phyloP scores from a whole-genome alignment of 2,329 filamentous ascomycete species.

The Trichoderma pleuroti region DNA sequence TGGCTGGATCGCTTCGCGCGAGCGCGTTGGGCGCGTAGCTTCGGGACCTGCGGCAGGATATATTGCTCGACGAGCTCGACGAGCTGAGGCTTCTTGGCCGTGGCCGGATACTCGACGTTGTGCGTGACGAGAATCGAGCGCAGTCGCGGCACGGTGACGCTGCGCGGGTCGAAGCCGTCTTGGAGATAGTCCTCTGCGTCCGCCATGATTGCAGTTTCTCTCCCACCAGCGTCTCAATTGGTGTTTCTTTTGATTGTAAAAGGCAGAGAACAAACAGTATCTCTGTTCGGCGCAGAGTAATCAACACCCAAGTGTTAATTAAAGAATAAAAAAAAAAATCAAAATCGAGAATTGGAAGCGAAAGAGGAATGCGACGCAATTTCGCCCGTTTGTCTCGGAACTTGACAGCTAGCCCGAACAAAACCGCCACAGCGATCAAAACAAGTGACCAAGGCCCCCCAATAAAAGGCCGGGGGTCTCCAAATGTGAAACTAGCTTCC shows the following conservation, averaged over 20 bases:
- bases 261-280: background rate
- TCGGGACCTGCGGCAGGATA: constrained; percentile 72
- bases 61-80: constrained; percentile 78
- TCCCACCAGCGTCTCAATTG: background rate
- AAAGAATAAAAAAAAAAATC: background rate
- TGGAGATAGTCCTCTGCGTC: constrained; percentile 81
- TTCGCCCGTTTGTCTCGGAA: constrained; percentile 12
- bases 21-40: constrained; percentile 70
- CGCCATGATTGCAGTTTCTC: constrained; percentile 43
- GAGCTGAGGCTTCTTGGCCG: constrained; percentile 86
- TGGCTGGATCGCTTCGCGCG: constrained; percentile 80
- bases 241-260: background rate
- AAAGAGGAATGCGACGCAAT: constrained; percentile 8
- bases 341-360: background rate
- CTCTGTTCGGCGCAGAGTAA: background rate
- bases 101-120: constrained; percentile 79
- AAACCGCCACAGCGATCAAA: constrained; percentile 12
- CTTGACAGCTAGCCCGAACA: constrained; percentile 12
- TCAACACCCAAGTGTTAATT: background rate
- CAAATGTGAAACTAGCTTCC: constrained; percentile 11
- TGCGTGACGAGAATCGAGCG: constrained; percentile 89
- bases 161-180: constrained; percentile 77
- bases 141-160: constrained; percentile 80
- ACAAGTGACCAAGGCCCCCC: background rate
- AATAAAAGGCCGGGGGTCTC: constrained; percentile 1